These are phyloP conservation scores for Solanum piurae DNA, from an alignment of 257 asterid genomes.

Conservation along the genomic window DNA sequence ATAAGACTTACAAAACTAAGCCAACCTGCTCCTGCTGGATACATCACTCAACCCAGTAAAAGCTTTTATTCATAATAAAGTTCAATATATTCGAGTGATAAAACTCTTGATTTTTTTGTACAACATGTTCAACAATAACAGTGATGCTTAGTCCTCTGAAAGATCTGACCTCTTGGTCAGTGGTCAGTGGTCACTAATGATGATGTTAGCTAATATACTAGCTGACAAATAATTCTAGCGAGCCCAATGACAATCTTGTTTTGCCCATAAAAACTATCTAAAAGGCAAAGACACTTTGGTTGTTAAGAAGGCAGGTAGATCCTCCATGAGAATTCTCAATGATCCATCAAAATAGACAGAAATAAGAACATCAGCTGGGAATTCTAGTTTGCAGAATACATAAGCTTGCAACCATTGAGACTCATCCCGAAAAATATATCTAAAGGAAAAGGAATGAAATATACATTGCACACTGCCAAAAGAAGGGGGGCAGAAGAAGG, in stretches of 20 bases:
- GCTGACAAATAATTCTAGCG: neutral
- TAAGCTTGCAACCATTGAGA: neutral
- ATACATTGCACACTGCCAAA: neutral
- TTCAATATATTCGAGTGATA: neutral
- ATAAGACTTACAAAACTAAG: neutral
- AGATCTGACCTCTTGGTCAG: neutral
- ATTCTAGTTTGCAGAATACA: neutral
- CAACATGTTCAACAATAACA: neutral
- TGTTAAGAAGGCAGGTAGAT: neutral
- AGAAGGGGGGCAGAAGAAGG: neutral
- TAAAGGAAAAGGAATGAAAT: neutral
- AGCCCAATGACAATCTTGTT: neutral
- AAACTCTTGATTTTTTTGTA: neutral
- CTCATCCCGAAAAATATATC: neutral
- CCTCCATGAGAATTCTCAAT: neutral
- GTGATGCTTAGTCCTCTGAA: neutral
- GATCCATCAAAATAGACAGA: neutral
- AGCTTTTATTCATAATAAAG: neutral
- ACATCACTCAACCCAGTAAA: neutral
- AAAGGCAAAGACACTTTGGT: neutral
- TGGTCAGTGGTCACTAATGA: neutral
- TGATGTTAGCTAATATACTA: neutral
- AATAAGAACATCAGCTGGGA: neutral
- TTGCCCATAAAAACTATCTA: neutral
- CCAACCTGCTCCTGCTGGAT: neutral